Percentiles rank a stretch among this genome's conserved stretches.
These are phyloP conservation scores for Talaromyces marneffei DNA, from an alignment of 2,329 filamentous ascomycete species.

Conservation along the genomic window DNA sequence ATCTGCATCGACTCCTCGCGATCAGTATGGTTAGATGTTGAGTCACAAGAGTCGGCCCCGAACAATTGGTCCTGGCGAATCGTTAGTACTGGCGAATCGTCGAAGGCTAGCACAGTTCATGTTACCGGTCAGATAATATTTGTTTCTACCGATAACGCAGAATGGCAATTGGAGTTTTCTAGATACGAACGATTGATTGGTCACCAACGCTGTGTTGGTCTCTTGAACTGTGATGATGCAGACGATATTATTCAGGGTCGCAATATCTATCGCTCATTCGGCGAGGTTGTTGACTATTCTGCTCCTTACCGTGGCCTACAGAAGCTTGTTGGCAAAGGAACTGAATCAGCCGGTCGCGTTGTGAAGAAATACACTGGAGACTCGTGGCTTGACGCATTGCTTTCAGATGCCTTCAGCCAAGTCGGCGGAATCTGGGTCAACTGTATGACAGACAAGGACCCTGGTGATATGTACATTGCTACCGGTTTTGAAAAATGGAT, in stretches of 20 bases:
- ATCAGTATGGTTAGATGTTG: conserved; percentile 26
- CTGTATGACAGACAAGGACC: conserved; percentile 20
- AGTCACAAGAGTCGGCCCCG: conserved; percentile 15
- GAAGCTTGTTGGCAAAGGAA: conserved; percentile 17
- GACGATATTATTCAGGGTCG: conserved; percentile 19
- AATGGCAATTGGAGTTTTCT: conserved; percentile 22
- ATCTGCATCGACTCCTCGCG: conserved; percentile 29
- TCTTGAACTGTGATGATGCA: conserved; percentile 11
- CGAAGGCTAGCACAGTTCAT: conserved; percentile 17
- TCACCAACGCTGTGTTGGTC: conserved; percentile 22
- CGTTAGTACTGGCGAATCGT: conserved; percentile 12
- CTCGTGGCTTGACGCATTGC: conserved; percentile 20
- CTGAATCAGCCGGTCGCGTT: conserved; percentile 19
- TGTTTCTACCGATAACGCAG: conserved; percentile 15
- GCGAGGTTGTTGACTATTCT: conserved; percentile 15
- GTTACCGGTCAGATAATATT: conserved; percentile 25
- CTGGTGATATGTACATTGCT: conserved; percentile 25
- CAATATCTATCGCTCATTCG: conserved; percentile 16
- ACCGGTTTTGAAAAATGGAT: conserved; percentile 21
- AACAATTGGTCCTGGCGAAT: conserved; percentile 28
- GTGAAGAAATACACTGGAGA: conserved; percentile 6
- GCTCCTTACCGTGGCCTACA: conserved; percentile 15
- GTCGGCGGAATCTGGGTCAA: conserved; percentile 29
- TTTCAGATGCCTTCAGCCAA: conserved; percentile 26
- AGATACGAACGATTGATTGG: conserved; percentile 31